Evolutionary conservation across 306 rosid genomes (phyloP).

Genomic region (Cajanus cajan): DNA sequence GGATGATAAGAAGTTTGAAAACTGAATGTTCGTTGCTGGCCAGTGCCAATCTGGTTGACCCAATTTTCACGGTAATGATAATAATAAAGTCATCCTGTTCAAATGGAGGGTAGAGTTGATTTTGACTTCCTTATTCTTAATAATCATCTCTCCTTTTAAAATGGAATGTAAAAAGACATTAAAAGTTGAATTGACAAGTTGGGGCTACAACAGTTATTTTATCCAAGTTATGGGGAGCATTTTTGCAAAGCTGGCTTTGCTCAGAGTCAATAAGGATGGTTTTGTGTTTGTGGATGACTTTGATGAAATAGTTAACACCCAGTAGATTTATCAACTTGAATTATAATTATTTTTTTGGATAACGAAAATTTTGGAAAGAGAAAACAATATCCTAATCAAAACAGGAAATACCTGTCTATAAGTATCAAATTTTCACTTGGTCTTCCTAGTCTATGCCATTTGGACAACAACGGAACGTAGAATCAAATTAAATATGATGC

Average conservation of each 20-base stretch:
- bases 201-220: neutral
- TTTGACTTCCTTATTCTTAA: too few relatives aligned
- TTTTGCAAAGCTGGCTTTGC: neutral
- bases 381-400: too few relatives aligned
- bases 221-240: neutral
- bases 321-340: neutral
- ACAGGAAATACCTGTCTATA: too few relatives aligned
- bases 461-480: too few relatives aligned
- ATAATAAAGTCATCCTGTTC: neutral
- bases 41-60: too few relatives aligned
- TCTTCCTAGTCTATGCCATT: too few relatives aligned
- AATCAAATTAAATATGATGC: too few relatives aligned
- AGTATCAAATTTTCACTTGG: too few relatives aligned
- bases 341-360: too few relatives aligned
- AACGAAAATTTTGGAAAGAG: neutral
- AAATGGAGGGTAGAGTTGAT: too few relatives aligned
- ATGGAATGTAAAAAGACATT: neutral
- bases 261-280: neutral
- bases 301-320: neutral
- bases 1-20: neutral
- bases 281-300: neutral
- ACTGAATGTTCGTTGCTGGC: neutral
- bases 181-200: neutral
- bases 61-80: neutral
- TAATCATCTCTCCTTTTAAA: neutral